Evolutionary conservation across 164 flowering plant genomes (phyloP), one percentile per base, ranked within the genome.

Genomic region (Echeveria elegans): DNA sequence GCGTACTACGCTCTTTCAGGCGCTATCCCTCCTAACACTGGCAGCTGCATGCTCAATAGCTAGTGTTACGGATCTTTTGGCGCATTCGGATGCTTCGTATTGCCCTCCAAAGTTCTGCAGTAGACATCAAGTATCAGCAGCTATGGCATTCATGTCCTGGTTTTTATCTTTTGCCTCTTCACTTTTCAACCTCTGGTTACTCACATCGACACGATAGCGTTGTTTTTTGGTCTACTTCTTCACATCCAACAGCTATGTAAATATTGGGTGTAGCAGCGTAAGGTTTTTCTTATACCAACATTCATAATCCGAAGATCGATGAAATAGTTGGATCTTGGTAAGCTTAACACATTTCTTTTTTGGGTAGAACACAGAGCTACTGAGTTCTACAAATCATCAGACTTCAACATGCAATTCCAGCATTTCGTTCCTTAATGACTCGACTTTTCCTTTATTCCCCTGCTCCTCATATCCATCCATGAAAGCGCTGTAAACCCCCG

Each of bases 131-230:
- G 74, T 89, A 23, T 87, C 96, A 29, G 84, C 87, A 1, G 78
- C 83, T 28, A 82, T 85, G 88, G 93, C 93, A 31, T 87, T 87
- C 79, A 67, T 85, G 68, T 80, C 91, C 32, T 87, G 96, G 96
- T 76, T 87, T 71, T 71, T 89, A 32, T 82, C 84, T 6, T 29
- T 75, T 11, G 79, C 77, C 61, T 86, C 89, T 0, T 76, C 80
- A 58, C 85, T 89, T 64, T 79, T 77, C 76, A 89, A 89, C 71
- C 79, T 89, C 8, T 86, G 90, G 96, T 56, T 84, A 40, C 84
- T 86, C 12, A 88, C 92, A 1, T 72, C 86, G 28, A 70, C 79
- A 73, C 77, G 75, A 82, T 69, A 63, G 60, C 31, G 11, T 52
- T 8, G 29, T 23, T 52, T 11, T 23, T 5, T 6, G 12, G 29